Evolutionary conservation across 495 filamentous ascomycete genomes (phyloP).

Genomic region (Xylaria castorea): DNA sequence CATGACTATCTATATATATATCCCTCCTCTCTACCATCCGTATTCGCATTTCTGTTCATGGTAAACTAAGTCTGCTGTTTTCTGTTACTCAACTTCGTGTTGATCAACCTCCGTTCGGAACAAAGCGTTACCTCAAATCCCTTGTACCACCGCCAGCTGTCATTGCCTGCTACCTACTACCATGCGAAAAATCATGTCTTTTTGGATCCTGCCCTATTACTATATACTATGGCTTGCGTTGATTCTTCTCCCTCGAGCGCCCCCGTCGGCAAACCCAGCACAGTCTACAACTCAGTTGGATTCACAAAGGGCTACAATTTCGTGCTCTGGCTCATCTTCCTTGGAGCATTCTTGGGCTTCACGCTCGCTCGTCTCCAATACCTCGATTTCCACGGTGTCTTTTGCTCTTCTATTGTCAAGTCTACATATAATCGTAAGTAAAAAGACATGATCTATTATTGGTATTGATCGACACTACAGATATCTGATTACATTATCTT

Average conservation of each 20-base stretch:
- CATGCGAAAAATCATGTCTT: neutral
- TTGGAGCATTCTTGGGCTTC: constrained; percentile 45
- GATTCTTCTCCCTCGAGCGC: neutral
- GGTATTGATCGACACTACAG: neutral
- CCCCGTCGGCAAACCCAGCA: neutral
- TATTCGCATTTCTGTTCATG: neutral
- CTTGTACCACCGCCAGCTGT: too few species aligned
- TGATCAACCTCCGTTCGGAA: too few species aligned
- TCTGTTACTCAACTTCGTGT: too few species aligned
- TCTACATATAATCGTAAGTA: constrained; percentile 4
- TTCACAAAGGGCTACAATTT: constrained; percentile 50
- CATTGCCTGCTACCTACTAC: too few species aligned
- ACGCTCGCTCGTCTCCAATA: constrained; percentile 44
- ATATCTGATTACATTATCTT: neutral
- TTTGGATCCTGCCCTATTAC: too few species aligned
- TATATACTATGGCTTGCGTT: too few species aligned
- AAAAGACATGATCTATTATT: too few species aligned
- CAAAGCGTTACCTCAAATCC: too few species aligned
- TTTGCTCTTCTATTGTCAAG: constrained; percentile 21
- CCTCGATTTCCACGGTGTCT: constrained; percentile 42
- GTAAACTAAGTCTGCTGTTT: too few species aligned
- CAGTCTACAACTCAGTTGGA: constrained; percentile 30
- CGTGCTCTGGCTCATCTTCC: constrained; percentile 45
- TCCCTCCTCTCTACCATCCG: neutral
- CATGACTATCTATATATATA: neutral